Evolutionary conservation across 73 alveolate species (phyloP).

Genomic region (Tetrahymena malaccensis): DNA sequence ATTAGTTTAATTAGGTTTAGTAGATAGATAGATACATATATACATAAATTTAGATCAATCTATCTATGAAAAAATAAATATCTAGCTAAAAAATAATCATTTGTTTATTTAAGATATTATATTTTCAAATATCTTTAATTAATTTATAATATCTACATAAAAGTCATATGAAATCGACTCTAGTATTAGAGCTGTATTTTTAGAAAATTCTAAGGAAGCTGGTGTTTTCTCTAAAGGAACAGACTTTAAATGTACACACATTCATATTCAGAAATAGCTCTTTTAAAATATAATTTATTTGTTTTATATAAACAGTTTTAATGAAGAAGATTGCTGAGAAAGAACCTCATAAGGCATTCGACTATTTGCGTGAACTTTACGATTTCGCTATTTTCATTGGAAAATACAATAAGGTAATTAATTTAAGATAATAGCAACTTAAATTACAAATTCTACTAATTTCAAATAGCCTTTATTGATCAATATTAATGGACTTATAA

Average conservation of each 20-base stretch:
- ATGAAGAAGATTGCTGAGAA: not conserved
- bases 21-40: not conserved
- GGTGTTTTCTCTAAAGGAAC: not conserved
- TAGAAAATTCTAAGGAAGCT: not conserved
- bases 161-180: not conserved
- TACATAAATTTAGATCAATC: not conserved
- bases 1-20: not conserved
- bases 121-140: not conserved
- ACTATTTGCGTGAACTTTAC: not conserved
- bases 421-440: no score
- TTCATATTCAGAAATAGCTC: not conserved
- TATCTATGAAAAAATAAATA: no score
- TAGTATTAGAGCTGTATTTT: not conserved
- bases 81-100: not conserved
- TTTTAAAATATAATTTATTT: not conserved
- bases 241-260: not conserved
- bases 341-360: not conserved
- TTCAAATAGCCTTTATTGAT: not conserved
- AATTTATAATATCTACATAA: not conserved
- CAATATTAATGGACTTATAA: not conserved
- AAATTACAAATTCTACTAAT: not conserved
- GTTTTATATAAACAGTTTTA: not conserved
- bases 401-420: not conserved
- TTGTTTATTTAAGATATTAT: not conserved
- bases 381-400: not conserved